phyloP scores from a whole-genome alignment of 306 rosid species.

The Oxytropis ochrocephala region DNA sequence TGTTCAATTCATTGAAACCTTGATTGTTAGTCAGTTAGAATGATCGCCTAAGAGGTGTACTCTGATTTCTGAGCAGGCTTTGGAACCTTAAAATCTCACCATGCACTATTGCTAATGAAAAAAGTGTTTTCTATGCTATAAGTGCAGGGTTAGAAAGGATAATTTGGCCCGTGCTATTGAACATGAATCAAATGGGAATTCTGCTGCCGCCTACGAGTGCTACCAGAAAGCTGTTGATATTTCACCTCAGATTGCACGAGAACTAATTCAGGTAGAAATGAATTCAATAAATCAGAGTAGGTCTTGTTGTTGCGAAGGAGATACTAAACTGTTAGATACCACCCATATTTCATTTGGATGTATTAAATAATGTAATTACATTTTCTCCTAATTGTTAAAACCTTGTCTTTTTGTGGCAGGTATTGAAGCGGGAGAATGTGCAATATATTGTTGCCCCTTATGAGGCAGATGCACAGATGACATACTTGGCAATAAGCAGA shows the following conservation, averaged over 20 bases:
- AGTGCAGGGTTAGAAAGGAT: constrained; percentile 71
- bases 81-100: neutral
- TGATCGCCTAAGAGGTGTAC: neutral
- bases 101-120: constrained; percentile 1
- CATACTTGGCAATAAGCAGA: constrained; percentile 73
- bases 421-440: constrained; percentile 72
- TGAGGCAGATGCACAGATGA: constrained; percentile 97
- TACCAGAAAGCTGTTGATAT: constrained; percentile 97
- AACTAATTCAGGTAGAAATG: constrained; percentile 61
- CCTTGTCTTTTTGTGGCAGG: constrained; percentile 37
- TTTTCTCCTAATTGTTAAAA: neutral
- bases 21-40: neutral
- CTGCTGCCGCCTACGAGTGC: constrained; percentile 83
- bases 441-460: constrained; percentile 87
- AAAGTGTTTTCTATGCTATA: constrained; percentile 2
- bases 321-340: neutral
- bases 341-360: neutral
- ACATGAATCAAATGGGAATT: constrained; percentile 72
- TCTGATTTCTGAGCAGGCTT: neutral
- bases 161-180: constrained; percentile 76
- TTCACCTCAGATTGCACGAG: constrained; percentile 67
- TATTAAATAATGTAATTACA: neutral
- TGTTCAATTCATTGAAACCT: neutral
- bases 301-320: neutral
- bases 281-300: neutral